phyloP scores from a whole-genome alignment of 2,329 filamentous ascomycete genomes.

The Penicillium sp. region DNA sequence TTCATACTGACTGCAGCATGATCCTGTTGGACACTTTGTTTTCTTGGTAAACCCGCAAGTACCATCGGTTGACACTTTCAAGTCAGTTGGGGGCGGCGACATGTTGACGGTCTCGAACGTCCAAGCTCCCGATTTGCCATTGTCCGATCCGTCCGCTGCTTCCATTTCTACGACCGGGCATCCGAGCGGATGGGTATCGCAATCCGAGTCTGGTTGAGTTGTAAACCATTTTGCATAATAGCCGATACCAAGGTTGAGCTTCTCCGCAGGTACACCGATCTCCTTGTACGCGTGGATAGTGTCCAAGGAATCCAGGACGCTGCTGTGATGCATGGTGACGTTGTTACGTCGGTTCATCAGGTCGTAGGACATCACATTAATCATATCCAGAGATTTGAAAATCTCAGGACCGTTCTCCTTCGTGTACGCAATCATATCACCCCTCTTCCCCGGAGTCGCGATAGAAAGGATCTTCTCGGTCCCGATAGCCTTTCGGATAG shows the following conservation, averaged over 20 bases:
- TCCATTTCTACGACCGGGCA: slow-evolving; percentile 66
- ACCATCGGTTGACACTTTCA: slow-evolving; percentile 35
- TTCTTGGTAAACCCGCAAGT: slow-evolving; percentile 38
- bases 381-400: slow-evolving; percentile 64
- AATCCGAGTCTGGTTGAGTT: slow-evolving; percentile 55
- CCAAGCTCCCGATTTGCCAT: slow-evolving; percentile 55
- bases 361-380: slow-evolving; percentile 76
- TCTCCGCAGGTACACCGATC: slow-evolving; percentile 59
- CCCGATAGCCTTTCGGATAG: slow-evolving; percentile 63
- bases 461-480: slow-evolving; percentile 66
- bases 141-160: slow-evolving; percentile 63
- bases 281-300: slow-evolving; percentile 64
- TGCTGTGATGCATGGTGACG: slow-evolving; percentile 67
- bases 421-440: slow-evolving; percentile 73
- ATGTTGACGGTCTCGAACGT: slow-evolving; percentile 53
- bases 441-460: slow-evolving; percentile 66
- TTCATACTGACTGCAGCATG: slow-evolving; percentile 44
- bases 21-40: slow-evolving; percentile 36
- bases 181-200: slow-evolving; percentile 55
- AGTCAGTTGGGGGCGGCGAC: slow-evolving; percentile 27
- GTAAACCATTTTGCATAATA: slow-evolving; percentile 73
- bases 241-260: slow-evolving; percentile 69
- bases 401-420: slow-evolving; percentile 62
- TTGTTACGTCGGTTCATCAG: slow-evolving; percentile 72
- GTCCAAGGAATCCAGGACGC: slow-evolving; percentile 60